Conservation (phyloP, 148 eudicot genomes). For the Suaeda aralocaspica region DNA sequence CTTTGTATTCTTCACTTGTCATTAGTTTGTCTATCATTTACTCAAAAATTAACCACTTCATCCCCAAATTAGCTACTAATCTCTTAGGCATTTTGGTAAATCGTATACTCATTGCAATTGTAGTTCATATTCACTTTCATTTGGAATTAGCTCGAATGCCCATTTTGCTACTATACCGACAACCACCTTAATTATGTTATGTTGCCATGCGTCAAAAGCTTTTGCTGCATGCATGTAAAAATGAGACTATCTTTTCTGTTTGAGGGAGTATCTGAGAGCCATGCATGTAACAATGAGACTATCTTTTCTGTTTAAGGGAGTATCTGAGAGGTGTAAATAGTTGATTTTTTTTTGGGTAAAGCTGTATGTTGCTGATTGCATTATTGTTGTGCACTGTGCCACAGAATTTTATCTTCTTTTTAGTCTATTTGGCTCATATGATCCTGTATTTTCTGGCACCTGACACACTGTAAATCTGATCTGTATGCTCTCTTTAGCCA, state of each 20-base stretch:
- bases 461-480: constrained; percentile 2
- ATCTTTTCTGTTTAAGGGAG: not conserved
- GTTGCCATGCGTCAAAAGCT: not conserved
- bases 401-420: not conserved
- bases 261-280: too few relatives aligned
- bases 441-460: not conserved
- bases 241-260: too few relatives aligned
- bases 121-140: not conserved
- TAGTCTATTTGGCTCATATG: not conserved
- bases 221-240: not conserved
- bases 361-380: too few relatives aligned
- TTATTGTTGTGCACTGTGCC: not conserved
- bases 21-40: too few relatives aligned
- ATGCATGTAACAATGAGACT: not conserved
- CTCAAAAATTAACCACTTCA: not conserved
- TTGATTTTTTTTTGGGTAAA: too few relatives aligned
- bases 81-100: not conserved
- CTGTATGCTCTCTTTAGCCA: not conserved
- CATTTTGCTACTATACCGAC: not conserved
- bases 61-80: not conserved
- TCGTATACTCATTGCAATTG: too few relatives aligned
- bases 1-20: not conserved
- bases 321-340: not conserved
- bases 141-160: not conserved
- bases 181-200: not conserved